Evolutionary conservation across 106 monocot species (phyloP), one percentile per base, ranked within the genome.

Genomic region (Dendrobium catenatum): DNA sequence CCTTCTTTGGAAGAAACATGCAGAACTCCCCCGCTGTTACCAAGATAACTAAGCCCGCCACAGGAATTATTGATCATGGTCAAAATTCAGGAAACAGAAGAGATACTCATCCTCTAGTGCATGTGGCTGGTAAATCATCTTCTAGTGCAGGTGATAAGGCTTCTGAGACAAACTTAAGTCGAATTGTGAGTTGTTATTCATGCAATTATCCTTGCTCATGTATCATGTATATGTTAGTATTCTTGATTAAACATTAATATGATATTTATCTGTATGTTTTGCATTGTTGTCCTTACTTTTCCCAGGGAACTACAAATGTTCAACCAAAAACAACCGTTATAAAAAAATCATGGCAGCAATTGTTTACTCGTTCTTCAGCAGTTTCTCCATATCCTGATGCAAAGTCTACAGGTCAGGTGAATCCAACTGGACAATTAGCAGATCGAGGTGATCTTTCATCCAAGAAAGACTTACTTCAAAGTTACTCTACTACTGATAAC

Each of bases 281-380:
- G 9, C 61, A 22, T 80, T 75, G 26, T 16, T 72, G 4, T 70
- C 70, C 78, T 55, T 49, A 47, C 37, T 73, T 79, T 70, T 43
- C 18, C 64, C 80, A 93, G 94, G 89, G 82, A 41, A 76, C 77
- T 31, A 78, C 82, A 68, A 70, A 90, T 81, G 80, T 70, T 48
- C 88, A 87, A 68, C 77, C 78, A 80, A 78, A 55, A 20, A 55
- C 78, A 26, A 79, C 82, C 55, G 82, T 72, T 26, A 84, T 68
- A 3, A 94, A 92, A 82, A 96, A 96, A 78, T 86, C 91, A n/a
- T 96, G 93, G 96, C 96, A 90, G 82, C 96, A 94, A 24, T 85
- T 96, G 55, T 96, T 96, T 85, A 89, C 82, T 55, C 81, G 94
- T 67, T 89, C 93, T 37, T 80, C 88, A 73, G 41, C 90, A 61